Conservation (phyloP, 768 basidiomycete species). For the Chlorophyllum brunneum region DNA sequence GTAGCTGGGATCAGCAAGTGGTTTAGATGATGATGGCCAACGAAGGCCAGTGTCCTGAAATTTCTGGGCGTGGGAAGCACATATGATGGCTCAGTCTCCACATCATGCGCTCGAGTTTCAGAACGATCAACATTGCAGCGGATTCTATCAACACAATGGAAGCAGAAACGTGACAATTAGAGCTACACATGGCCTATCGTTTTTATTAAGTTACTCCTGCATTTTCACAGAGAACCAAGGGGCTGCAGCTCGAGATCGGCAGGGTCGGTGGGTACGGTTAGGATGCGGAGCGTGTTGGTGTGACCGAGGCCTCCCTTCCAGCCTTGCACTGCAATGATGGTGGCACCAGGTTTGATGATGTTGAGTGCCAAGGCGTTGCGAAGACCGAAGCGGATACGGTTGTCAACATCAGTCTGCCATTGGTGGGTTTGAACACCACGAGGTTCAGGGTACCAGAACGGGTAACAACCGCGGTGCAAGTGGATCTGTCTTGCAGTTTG, state of each 20-base stretch:
- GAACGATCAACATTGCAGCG: neutral
- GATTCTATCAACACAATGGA: neutral
- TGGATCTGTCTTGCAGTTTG: conserved; percentile 97
- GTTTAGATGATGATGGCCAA: neutral
- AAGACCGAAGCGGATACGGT: conserved; percentile 87
- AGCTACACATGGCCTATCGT: neutral
- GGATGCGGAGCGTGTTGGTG: conserved; percentile 85
- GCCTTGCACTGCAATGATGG: conserved; percentile 95
- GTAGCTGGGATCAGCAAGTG: no score
- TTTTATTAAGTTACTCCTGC: neutral
- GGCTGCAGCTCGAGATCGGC: conserved; percentile 78
- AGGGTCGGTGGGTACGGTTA: conserved; percentile 77
- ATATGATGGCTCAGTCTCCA: neutral
- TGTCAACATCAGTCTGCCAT: conserved; percentile 98
- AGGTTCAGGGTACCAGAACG: conserved; percentile 96
- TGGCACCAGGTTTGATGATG: conserved; percentile 83
- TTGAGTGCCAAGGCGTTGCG: conserved; percentile 78
- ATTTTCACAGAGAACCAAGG: conserved; percentile 28
- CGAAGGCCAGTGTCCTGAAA: neutral
- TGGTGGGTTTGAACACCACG: conserved; percentile 82
- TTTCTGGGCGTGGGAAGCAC: conserved; percentile 9
- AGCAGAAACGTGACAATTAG: neutral
- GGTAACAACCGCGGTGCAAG: conserved; percentile 94
- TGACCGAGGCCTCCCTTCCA: conserved; percentile 98
- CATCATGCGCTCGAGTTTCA: neutral